Evolutionary conservation across 148 eudicot species (phyloP).

Genomic region (Fallopia convolvulus): DNA sequence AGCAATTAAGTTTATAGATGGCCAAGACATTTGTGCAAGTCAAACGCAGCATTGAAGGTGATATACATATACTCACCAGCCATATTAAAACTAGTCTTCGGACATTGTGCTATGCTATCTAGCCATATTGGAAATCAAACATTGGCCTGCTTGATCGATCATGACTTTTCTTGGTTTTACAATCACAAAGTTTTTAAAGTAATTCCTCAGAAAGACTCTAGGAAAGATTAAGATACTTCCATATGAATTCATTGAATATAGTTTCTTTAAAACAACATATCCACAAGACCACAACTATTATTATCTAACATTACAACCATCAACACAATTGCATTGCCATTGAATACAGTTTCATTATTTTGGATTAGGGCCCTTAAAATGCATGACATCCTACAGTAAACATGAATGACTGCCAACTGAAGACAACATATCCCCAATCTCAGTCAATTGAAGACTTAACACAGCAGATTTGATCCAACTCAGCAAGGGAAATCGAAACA

Average conservation of each 20-base stretch:
- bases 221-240: background rate
- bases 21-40: too few relatives aligned
- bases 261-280: background rate
- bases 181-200: background rate
- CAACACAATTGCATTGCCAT: background rate
- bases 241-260: background rate
- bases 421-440: background rate
- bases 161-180: background rate
- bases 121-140: background rate
- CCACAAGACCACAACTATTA: background rate
- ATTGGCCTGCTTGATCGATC: background rate
- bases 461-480: background rate
- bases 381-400: background rate
- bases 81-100: background rate
- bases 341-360: background rate
- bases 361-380: background rate
- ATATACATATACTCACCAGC: background rate
- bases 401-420: background rate
- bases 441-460: background rate
- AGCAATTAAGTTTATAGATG: background rate
- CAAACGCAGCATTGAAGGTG: background rate
- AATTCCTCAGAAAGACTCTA: background rate
- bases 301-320: background rate
- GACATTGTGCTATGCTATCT: background rate
- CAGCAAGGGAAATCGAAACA: background rate